Conservation (phyloP, 305 asterid species). For the Nicotiana rustica region DNA sequence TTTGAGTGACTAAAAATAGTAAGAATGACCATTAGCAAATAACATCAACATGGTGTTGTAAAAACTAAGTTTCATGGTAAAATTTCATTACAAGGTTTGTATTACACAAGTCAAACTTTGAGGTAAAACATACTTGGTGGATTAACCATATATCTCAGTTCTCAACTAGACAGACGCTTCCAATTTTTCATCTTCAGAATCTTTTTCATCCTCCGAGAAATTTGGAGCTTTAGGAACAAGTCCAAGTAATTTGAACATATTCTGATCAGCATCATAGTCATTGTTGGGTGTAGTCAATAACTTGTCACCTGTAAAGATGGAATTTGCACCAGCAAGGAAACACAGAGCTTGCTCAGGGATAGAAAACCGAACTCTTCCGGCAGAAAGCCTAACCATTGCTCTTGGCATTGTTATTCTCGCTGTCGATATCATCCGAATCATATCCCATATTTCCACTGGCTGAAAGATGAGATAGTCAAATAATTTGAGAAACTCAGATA, state of each 20-base stretch:
- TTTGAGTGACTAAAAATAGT: background rate
- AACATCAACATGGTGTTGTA: background rate
- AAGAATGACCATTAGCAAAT: background rate
- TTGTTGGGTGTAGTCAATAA: slow-evolving; percentile 94
- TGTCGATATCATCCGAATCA: slow-evolving; percentile 95
- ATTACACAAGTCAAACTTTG: background rate
- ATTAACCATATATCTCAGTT: slow-evolving; percentile 35
- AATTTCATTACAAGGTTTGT: background rate
- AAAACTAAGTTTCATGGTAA: background rate
- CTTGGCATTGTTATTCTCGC: slow-evolving; percentile 97
- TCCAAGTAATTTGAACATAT: slow-evolving; percentile 90
- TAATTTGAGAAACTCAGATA: background rate
- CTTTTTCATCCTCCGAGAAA: slow-evolving; percentile 55
- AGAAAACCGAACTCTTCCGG: slow-evolving; percentile 93
- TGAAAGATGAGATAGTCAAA: slow-evolving; percentile 45
- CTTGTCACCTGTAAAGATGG: slow-evolving; percentile 97
- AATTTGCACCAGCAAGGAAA: slow-evolving; percentile 97
- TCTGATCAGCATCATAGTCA: slow-evolving; percentile 84
- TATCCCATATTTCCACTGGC: slow-evolving; percentile 99
- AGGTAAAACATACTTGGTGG: background rate
- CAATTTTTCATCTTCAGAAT: slow-evolving; percentile 57
- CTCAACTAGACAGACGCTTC: slow-evolving; percentile 65
- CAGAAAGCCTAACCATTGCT: slow-evolving; percentile 98
- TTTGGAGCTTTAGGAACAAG: slow-evolving; percentile 92
- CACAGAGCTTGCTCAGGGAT: slow-evolving; percentile 95